Evolutionary conservation across 768 basidiomycete species (phyloP), one percentile per base, ranked within the genome.

Genomic region (Boletus sp.): DNA sequence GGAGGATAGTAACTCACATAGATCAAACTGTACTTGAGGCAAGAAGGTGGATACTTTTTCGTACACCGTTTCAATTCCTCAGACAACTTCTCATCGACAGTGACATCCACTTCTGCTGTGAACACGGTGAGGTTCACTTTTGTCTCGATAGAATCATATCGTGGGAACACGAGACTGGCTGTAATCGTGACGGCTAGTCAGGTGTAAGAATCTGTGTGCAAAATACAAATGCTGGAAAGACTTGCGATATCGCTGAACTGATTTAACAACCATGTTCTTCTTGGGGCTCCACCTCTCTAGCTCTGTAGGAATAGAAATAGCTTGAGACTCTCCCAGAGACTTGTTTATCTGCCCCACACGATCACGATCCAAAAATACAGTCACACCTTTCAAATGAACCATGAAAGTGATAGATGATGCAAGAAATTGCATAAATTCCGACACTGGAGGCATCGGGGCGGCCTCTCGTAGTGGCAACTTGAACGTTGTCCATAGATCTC

Each of bases 401-500:
- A n/a, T n/a, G n/a, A n/a, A n/a, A n/a, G n/a, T n/a, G n/a, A n/a
- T n/a, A n/a, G n/a, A n/a, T n/a, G n/a, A n/a, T n/a, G n/a, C n/a
- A n/a, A n/a, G n/a, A n/a, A n/a, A n/a, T n/a, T n/a, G n/a, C n/a
- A n/a, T n/a, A 58, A 98, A 85, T 60, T 96, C 92, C 55, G 92
- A 89, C 6, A 87, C 78, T 29, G 82, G 77, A 1, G 91, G 92
- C 49, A 94, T 85, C 0, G 90, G 82, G 2, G 78, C 75, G 2
- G 86, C 82, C 64, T 94, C 89, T 41, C 95, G 81, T 1, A 96
- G 79, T 5, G 78, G 77, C 87, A 98, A 91, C 55, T 88, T 82
- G 70, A 98, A 95, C 0, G 86, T 80, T 3, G 94, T 94, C 90
- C 92, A 96, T 3, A 73, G 71, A 54, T 73, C 72, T 30, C 28